Conservation (phyloP, 345 rosid genomes). For the Excoecaria cochinchinensis region DNA sequence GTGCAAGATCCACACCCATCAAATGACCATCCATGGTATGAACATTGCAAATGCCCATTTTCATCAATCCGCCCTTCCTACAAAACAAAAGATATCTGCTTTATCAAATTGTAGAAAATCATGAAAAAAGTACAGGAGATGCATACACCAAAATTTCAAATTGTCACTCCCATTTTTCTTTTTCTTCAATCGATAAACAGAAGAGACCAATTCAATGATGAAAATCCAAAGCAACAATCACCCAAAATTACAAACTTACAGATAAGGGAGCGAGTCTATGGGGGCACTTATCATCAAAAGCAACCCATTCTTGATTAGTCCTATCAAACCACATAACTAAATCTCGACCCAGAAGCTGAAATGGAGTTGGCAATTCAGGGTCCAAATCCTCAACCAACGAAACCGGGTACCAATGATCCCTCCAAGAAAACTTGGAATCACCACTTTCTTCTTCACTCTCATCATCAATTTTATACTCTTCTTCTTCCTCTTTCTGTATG, state of each 20-base stretch:
- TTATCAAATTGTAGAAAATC: not conserved
- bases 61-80: slow-evolving; percentile 96
- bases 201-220: not conserved
- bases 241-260: slow-evolving; percentile 42
- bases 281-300: slow-evolving; percentile 91
- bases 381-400: slow-evolving; percentile 87
- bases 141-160: not conserved
- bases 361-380: slow-evolving; percentile 66
- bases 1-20: slow-evolving; percentile 88
- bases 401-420: slow-evolving; percentile 98
- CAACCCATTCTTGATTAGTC: slow-evolving; percentile 66
- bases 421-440: slow-evolving; percentile 73
- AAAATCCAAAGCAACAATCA: not conserved
- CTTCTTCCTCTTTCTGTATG: slow-evolving; percentile 30
- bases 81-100: slow-evolving; percentile 1
- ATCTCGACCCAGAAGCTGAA: slow-evolving; percentile 92
- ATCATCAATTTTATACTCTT: slow-evolving; percentile 37
- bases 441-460: slow-evolving; percentile 52
- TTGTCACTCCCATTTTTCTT: not conserved
- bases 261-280: slow-evolving; percentile 95
- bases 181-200: slow-evolving; percentile 6
- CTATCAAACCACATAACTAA: slow-evolving; percentile 89
- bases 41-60: slow-evolving; percentile 95
- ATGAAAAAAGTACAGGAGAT: not conserved
- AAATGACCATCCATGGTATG: slow-evolving; percentile 98